These are phyloP conservation scores for Podospora didyma DNA, from an alignment of 495 filamentous ascomycete genomes.

Conservation along the genomic window DNA sequence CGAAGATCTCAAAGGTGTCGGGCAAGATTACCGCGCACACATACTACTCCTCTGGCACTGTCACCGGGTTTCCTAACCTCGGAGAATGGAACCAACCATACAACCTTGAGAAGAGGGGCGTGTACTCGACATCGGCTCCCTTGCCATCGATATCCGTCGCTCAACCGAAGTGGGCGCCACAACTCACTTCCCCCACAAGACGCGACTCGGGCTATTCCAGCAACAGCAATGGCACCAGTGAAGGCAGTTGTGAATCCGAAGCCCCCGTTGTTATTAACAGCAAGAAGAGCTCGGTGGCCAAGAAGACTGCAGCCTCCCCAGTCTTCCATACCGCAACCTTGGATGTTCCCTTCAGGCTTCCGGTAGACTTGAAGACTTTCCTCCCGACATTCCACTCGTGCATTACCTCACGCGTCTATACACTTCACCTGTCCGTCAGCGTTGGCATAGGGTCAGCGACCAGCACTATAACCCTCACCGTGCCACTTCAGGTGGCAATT, in stretches of 20 bases:
- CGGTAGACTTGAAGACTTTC: constrained; percentile 61
- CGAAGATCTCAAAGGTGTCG: constrained; percentile 59
- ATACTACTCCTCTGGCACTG: constrained; percentile 56
- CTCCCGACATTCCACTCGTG: constrained; percentile 89
- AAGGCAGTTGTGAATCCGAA: not conserved
- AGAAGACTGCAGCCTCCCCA: constrained; percentile 15
- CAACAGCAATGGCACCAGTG: constrained; percentile 17
- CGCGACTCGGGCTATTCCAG: constrained; percentile 57
- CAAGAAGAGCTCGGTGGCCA: not conserved
- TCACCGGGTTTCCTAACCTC: constrained; percentile 56
- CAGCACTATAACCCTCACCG: constrained; percentile 57
- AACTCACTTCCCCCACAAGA: constrained; percentile 37
- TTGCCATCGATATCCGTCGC: constrained; percentile 64
- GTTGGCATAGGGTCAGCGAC: constrained; percentile 51
- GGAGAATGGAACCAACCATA: constrained; percentile 40
- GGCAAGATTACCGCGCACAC: constrained; percentile 73
- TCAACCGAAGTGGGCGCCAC: constrained; percentile 63
- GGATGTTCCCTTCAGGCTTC: constrained; percentile 70
- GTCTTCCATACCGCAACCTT: constrained; percentile 62
- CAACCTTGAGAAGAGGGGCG: constrained; percentile 51
- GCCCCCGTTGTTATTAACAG: not conserved
- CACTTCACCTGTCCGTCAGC: constrained; percentile 63
- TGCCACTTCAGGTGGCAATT: constrained; percentile 74
- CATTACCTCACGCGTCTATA: constrained; percentile 74
- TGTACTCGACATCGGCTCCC: constrained; percentile 58